Base-by-base conservation (phyloP, 257 asterid genomes). In the Anisodus tanguticus region DNA sequence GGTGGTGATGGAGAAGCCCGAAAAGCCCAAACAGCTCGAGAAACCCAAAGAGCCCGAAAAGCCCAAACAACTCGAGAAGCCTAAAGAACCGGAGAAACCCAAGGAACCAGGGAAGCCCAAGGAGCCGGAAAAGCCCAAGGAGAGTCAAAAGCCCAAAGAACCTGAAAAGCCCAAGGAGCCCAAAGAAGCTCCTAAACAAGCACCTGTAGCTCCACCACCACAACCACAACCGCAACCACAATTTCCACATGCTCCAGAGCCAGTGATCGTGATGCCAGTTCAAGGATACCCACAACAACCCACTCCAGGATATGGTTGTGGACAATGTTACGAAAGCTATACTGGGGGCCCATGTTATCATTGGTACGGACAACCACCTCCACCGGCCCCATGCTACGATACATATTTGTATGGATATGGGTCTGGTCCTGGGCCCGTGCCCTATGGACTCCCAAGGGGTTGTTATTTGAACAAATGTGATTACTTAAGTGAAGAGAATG, bases 401-500 rank as follows among this genome's bases (percentile, higher is more conserved):
- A 88, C 86, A 2, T 71, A 88, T 6, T 57, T 88, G 8, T 87
- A 84, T 9, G 88, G 85, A 9, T 80, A 79, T 57, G 81, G 64
- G 64, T 26, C 81, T 19, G 26, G 80, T 37, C 58, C 57, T 0
- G 13, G 76, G 26, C 51, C 35, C 35, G 35, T 31, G 6, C 45
- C 86, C 0, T 84, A 81, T 57, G 89, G 89, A 9, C 35, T 72
- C 69, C 66, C 87, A 77, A 16, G 87, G 85, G 87, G 85, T 0
- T 88, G 88, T 81, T 84, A 83, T 17, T 90, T 87, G 69, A 79
- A 62, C 83, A 86, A 90, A 53, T 76, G 81, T 19, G 95, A 90
- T 47, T 91, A 88, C 64, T 89, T 91, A 9, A 86, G 89, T 76
- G 97, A 93, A 19, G 97, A 93, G 45, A 92, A 92, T 41, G 89